Percentiles rank a stretch among this genome's conserved stretches.
Conservation (phyloP, 2,329 filamentous ascomycete genomes). For the Pseudogymnoascus sp. region DNA sequence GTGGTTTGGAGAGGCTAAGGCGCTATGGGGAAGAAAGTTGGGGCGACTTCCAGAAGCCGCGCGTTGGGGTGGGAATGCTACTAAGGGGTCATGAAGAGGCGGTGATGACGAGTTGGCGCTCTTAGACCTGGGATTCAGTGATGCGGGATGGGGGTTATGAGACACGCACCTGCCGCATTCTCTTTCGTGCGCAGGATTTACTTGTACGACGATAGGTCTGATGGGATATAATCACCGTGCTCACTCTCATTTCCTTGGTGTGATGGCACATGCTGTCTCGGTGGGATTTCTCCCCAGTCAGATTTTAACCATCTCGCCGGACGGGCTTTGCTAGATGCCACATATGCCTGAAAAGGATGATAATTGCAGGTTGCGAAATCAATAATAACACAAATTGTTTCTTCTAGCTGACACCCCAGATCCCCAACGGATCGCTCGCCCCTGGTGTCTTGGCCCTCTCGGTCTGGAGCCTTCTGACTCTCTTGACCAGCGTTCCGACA, state of each 20-base stretch:
- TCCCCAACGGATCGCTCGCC: not conserved
- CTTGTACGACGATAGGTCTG: not conserved
- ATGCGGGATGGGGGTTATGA: not conserved
- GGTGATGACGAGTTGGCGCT: not conserved
- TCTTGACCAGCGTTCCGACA: slow-evolving; percentile 39
- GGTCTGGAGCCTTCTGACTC: slow-evolving; percentile 26
- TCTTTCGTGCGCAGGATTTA: not conserved
- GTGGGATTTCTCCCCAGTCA: not conserved
- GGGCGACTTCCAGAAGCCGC: not conserved
- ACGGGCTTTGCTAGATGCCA: not conserved
- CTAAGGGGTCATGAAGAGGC: not conserved
- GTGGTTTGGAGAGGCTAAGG: no score
- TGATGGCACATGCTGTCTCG: not conserved
- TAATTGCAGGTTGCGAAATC: not conserved
- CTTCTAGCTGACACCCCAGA: not conserved
- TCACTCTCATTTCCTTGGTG: not conserved
- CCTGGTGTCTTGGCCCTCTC: not conserved
- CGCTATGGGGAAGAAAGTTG: not conserved
- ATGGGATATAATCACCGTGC: not conserved
- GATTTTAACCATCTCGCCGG: not conserved
- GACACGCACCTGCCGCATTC: not conserved
- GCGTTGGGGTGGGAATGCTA: not conserved
- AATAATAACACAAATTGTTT: not conserved
- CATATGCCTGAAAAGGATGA: not conserved
- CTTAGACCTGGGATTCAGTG: not conserved